Conservation (phyloP, 768 basidiomycete species). For the Termitomyces titanicus region DNA sequence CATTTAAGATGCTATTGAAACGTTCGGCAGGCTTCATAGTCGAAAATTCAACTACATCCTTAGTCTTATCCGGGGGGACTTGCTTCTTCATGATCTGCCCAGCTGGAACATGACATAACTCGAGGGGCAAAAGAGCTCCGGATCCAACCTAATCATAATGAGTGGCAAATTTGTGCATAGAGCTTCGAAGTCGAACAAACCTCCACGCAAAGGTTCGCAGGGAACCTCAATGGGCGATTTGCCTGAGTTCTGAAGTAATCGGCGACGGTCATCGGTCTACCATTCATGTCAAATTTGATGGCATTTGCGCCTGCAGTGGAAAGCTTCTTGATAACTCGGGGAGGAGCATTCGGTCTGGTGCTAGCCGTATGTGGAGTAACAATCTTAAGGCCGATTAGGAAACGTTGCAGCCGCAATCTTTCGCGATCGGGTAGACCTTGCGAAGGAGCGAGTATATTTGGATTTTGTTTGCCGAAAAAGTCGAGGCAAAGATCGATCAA, state of each 20-base stretch:
- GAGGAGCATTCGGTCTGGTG: slow-evolving; percentile 10
- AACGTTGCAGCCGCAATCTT: slow-evolving; percentile 35
- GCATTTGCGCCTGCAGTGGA: slow-evolving; percentile 45
- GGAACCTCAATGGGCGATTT: slow-evolving; percentile 36
- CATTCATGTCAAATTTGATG: slow-evolving; percentile 47
- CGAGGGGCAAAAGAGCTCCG: slow-evolving; percentile 64
- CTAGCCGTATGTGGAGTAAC: slow-evolving; percentile 13
- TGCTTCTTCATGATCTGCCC: slow-evolving; percentile 76
- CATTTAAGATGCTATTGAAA: slow-evolving; percentile 49
- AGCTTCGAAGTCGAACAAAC: slow-evolving; percentile 24
- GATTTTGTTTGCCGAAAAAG: slow-evolving; percentile 36
- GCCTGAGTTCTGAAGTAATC: slow-evolving; percentile 14
- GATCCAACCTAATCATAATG: slow-evolving; percentile 43
- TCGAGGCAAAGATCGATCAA: slow-evolving; percentile 58
- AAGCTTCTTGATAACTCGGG: slow-evolving; percentile 55
- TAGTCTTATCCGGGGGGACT: slow-evolving; percentile 63
- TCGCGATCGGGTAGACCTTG: slow-evolving; percentile 46
- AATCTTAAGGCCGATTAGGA: slow-evolving; percentile 33
- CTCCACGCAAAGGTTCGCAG: slow-evolving; percentile 51
- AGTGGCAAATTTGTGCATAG: neutral
- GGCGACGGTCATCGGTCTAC: slow-evolving; percentile 13
- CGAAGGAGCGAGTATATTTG: slow-evolving; percentile 31
- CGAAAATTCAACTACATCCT: slow-evolving; percentile 60
- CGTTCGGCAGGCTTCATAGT: slow-evolving; percentile 60
- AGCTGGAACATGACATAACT: slow-evolving; percentile 54